phyloP scores from a whole-genome alignment of 371 early-diverging fungal genomes.

The Entomophthora muscae region DNA sequence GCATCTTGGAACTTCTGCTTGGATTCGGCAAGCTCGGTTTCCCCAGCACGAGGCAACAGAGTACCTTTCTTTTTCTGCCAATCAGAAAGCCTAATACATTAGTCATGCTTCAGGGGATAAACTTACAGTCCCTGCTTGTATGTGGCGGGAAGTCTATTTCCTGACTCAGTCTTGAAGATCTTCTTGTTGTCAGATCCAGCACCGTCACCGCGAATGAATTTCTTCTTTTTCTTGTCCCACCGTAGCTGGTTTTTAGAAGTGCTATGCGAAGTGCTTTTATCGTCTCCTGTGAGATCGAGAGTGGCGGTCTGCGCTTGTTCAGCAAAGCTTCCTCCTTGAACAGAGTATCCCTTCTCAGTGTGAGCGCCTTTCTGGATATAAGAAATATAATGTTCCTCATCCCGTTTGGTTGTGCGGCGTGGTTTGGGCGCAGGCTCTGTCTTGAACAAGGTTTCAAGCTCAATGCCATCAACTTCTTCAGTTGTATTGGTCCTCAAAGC shows the following conservation, averaged over 20 bases:
- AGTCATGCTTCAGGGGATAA: background rate
- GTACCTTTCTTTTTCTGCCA: conserved; percentile 81
- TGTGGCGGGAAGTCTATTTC: conserved; percentile 72
- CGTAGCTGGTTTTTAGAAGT: conserved; percentile 36
- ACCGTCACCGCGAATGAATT: conserved; percentile 61
- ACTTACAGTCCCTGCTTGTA: conserved; percentile 63
- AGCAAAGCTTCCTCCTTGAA: conserved; percentile 51
- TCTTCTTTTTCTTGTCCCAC: conserved; percentile 92
- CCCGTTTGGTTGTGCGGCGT: conserved; percentile 31
- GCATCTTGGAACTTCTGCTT: conserved; percentile 15
- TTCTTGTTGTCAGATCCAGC: conserved; percentile 94
- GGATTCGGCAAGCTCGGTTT: conserved; percentile 40
- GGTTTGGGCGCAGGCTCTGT: conserved; percentile 16
- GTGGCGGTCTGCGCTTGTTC: conserved; percentile 63
- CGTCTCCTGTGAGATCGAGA: conserved; percentile 72
- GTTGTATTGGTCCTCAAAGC: conserved; percentile 13
- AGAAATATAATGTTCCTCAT: conserved; percentile 78
- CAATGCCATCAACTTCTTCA: conserved; percentile 25
- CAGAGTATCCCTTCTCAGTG: conserved; percentile 81
- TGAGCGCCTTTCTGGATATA: conserved; percentile 70
- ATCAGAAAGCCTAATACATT: conserved; percentile 35
- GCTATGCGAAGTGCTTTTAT: conserved; percentile 33
- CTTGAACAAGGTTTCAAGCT: conserved; percentile 25
- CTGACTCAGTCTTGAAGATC: conserved; percentile 79
- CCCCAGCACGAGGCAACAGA: conserved; percentile 65